Evolutionary conservation across 2,329 filamentous ascomycete species (phyloP).

Genomic region (Juglanconis juglandina): DNA sequence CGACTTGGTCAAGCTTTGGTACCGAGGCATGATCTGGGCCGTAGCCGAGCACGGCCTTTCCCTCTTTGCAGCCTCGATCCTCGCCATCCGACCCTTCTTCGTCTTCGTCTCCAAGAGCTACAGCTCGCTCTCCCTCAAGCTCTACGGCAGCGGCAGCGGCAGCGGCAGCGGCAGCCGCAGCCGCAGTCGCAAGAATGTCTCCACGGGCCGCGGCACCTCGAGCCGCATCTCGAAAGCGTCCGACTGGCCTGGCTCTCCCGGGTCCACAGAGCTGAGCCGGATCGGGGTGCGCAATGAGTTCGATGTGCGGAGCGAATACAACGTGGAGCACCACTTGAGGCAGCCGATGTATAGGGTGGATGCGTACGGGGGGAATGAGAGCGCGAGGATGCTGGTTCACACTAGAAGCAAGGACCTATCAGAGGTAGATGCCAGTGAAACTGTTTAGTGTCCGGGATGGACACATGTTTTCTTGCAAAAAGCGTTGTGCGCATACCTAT

Average conservation of each 20-base stretch:
- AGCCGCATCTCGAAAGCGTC: slow-evolving; percentile 1
- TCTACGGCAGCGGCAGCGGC: too few relatives aligned
- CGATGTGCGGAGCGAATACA: background rate
- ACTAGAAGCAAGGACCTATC: background rate
- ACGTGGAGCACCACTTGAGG: background rate
- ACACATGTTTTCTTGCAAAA: background rate
- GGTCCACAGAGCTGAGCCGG: slow-evolving; percentile 8
- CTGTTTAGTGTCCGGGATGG: background rate
- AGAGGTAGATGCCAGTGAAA: background rate
- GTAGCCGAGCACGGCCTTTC: slow-evolving; percentile 15
- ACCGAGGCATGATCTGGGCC: slow-evolving; percentile 11
- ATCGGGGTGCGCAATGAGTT: slow-evolving; percentile 14
- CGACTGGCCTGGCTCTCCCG: background rate
- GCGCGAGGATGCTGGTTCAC: slow-evolving; percentile 2
- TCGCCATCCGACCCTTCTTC: slow-evolving; percentile 13
- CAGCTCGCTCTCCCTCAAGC: background rate
- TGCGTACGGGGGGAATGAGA: slow-evolving; percentile 8
- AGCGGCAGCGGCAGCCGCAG: background rate
- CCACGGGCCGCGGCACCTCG: background rate
- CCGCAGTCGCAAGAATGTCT: background rate
- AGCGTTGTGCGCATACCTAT: background rate
- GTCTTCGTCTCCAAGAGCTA: background rate
- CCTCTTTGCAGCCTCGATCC: slow-evolving; percentile 14
- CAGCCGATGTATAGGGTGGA: slow-evolving; percentile 5
- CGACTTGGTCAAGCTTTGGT: background rate